Base-by-base conservation (phyloP, 768 basidiomycete genomes). In the Boletus bicolor region DNA sequence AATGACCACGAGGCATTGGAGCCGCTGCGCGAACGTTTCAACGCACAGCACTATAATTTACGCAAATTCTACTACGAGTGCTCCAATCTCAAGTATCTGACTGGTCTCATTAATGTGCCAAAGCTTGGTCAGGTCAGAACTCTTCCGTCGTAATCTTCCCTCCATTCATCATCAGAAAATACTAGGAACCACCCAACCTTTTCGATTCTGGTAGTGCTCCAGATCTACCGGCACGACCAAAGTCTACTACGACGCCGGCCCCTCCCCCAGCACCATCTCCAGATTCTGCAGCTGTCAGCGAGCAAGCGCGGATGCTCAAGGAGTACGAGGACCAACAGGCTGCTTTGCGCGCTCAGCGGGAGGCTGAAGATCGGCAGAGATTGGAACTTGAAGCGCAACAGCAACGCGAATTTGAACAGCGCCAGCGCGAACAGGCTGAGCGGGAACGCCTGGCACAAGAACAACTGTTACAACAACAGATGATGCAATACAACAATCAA, bases 31-130 rank as follows among this genome's bases (percentile, higher is more conserved):
- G 82, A 90, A 68, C 85, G 97, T 34, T 99, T 88, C 74, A 86
- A 83, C 56, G 82, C 91, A 24, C 97, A 98, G 66, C 97, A 99
- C 67, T 86, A 94, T 67, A 88, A 84, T 60, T 81, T 99, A 10
- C 87, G 97, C 59, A 93, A 96, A 71, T 99, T 97, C 76, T 98
- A 98, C 77, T 98, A 98, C 70, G 97, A 99, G 70, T 99, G 97
- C 70, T 97, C 94, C 10, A 98, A 98, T 74, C 82, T 99, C 62
- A 98, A 97, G 72, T 99, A 97, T 73, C 75, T 99, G 50, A 99
- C 97, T 10, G 92, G 95, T 44, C 81, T 99, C 34, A 97, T 98
- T 67, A 99, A 98, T 71, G 95, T 99, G 3, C 97, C 97, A 11
- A 99, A 98, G 72, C 81, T 99, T 36, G 96, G 93, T 44, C 86